Evolutionary conservation across 2,329 filamentous ascomycete species (phyloP), one percentile per base, ranked within the genome.

Genomic region (Fonsecaea monophora): DNA sequence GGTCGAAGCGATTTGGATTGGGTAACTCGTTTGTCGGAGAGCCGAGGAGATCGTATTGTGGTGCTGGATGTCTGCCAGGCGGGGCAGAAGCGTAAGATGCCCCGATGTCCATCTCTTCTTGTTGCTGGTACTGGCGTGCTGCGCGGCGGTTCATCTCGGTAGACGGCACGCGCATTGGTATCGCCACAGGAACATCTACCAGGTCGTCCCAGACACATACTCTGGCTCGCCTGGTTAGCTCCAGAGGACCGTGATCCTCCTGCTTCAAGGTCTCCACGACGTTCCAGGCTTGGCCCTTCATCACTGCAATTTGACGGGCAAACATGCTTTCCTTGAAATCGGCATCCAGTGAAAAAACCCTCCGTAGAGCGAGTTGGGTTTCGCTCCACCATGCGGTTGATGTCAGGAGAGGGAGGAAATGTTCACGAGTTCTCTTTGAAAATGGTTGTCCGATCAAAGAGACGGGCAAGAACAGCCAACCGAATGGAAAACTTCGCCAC

Each of bases 271-370:
- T 97, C 81, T 99, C 95, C 4, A 99, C 95, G 0, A 99, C 95
- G 76, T 99, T 99, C 93, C 95, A 99, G 0, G 95, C 95, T 77
- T 99, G 95, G 10, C 95, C 95, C 80, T 99, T 99, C 92, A 99
- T 97, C 66, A 99, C 95, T 0, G 95, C 94, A 68, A 99, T 96
- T 76, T 99, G 95, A 72, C 92, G 89, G n/a, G 92, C 92, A 80
- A 97, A 99, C 95, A 99, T 99, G 79, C 92, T 90, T 81, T 99
- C 95, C 77, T 98, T 92, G 78, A 99, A 99, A 79, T 99, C 95
- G 2, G 90, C 89, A 78, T 99, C 95, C 76, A 96, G 88, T 71
- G 92, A 90, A 77, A 99, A 99, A 54, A 97, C 89, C 68, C 88
- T 87, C 62, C 95, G 91, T 45, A 99, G 83, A 25, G 92, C 91